These are phyloP conservation scores for Eucalyptus urophylla DNA, from an alignment of 345 rosid genomes.

Conservation along the genomic window DNA sequence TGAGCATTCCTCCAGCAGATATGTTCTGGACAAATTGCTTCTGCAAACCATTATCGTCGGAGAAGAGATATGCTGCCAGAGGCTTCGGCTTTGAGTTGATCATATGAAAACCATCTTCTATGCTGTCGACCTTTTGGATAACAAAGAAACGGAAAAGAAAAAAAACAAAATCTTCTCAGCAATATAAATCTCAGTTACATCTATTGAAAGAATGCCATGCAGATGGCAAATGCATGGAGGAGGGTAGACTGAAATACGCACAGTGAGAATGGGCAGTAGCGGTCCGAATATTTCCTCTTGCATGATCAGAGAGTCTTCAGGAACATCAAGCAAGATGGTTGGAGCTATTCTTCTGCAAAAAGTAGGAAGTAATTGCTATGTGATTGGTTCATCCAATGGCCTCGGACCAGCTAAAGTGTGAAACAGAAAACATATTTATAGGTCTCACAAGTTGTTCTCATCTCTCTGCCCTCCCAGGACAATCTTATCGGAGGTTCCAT, in stretches of 20 bases:
- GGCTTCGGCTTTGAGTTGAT: constrained; percentile 40
- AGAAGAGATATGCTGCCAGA: constrained; percentile 65
- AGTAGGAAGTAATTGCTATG: neutral
- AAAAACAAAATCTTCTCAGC: neutral
- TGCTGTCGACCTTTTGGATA: constrained; percentile 10
- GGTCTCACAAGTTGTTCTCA: constrained; percentile 17
- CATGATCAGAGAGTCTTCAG: constrained; percentile 30
- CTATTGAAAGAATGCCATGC: neutral
- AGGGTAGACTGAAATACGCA: neutral
- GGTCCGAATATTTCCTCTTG: constrained; percentile 62
- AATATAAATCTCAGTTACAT: neutral
- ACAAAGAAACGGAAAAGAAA: neutral
- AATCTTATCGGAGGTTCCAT: constrained; percentile 15
- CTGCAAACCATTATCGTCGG: constrained; percentile 40
- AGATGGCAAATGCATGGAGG: neutral
- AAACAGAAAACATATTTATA: neutral
- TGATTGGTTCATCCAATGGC: neutral
- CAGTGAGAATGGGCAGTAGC: constrained; percentile 35
- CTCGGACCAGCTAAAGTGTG: neutral
- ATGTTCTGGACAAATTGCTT: constrained; percentile 37
- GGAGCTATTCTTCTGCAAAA: constrained; percentile 34
- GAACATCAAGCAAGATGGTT: constrained; percentile 33
- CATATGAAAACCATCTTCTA: constrained; percentile 19
- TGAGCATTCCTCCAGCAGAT: constrained; percentile 54
- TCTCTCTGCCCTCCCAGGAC: constrained; percentile 35